These are phyloP conservation scores for Talaromyces trachyspermus DNA, from an alignment of 495 filamentous ascomycete genomes.

Conservation along the genomic window DNA sequence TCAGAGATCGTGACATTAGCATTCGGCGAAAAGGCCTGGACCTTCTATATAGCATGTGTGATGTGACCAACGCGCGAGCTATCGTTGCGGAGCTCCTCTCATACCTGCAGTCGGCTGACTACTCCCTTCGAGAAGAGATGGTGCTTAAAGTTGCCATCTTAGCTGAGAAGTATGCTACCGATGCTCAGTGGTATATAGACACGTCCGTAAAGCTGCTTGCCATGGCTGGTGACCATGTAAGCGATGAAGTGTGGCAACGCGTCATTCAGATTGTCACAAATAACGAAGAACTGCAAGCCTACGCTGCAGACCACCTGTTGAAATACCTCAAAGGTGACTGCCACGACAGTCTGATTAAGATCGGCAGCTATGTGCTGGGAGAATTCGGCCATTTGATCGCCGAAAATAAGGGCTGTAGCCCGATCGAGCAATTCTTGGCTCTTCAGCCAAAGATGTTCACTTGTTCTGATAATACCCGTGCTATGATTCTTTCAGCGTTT, in stretches of 20 bases:
- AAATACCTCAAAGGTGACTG: slow-evolving; percentile 87
- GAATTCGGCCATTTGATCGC: slow-evolving; percentile 98
- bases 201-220: slow-evolving; percentile 92
- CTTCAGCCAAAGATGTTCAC: slow-evolving; percentile 84
- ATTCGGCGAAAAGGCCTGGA: slow-evolving; percentile 94
- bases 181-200: slow-evolving; percentile 99
- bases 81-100: slow-evolving; percentile 92
- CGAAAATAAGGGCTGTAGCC: slow-evolving; percentile 87
- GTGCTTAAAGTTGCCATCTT: slow-evolving; percentile 97
- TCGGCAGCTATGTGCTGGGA: slow-evolving; percentile 89
- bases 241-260: slow-evolving; percentile 98
- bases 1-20: slow-evolving; percentile 94
- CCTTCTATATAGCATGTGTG: slow-evolving; percentile 99
- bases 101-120: slow-evolving; percentile 94
- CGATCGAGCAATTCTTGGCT: slow-evolving; percentile 95
- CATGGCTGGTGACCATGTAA: slow-evolving; percentile 96
- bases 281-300: slow-evolving; percentile 96
- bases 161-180: slow-evolving; percentile 96
- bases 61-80: slow-evolving; percentile 79
- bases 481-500: slow-evolving; percentile 90
- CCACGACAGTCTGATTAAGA: slow-evolving; percentile 95
- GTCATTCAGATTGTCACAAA: slow-evolving; percentile 99
- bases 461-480: slow-evolving; percentile 80
- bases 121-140: slow-evolving; percentile 98
- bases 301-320: slow-evolving; percentile 87